Evolutionary conservation across 805 yeast species (phyloP).

Genomic region (Teunomyces pallodes): DNA sequence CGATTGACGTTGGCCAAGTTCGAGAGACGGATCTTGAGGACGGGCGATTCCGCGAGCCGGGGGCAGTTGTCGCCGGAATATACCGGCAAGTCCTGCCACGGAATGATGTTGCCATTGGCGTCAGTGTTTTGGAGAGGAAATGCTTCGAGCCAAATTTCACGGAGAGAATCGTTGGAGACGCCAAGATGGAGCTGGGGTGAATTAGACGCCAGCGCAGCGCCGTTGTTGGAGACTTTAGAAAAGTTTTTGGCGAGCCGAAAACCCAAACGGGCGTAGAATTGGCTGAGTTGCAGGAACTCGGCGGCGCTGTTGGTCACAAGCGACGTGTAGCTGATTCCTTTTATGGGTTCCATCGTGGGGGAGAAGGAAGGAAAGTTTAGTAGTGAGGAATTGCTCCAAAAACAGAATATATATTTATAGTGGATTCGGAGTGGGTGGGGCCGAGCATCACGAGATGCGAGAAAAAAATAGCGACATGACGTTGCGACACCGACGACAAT

Average conservation of each 20-base stretch:
- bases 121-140: constrained; percentile 51
- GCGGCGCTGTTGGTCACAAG: constrained; percentile 53
- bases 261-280: constrained; percentile 62
- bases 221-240: constrained; percentile 47
- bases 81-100: constrained; percentile 41
- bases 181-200: constrained; percentile 43
- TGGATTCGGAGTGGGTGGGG: constrained; percentile 6
- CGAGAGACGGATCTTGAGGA: constrained; percentile 36
- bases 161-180: constrained; percentile 61
- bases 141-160: constrained; percentile 71
- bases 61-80: constrained; percentile 38
- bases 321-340: constrained; percentile 44
- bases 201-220: constrained; percentile 23
- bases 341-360: constrained; percentile 4
- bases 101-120: constrained; percentile 30
- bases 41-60: constrained; percentile 25
- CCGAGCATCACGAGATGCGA: constrained; percentile 3
- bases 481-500: too few relatives aligned
- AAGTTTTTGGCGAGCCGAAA: constrained; percentile 59
- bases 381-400: too few relatives aligned
- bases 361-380: neutral
- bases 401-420: neutral
- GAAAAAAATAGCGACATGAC: too few relatives aligned
- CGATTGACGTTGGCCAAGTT: constrained; percentile 10
- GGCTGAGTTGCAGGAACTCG: constrained; percentile 44